Conservation (phyloP, 1,284 basidiomycete species). For the Paramarasmius palmivorus region DNA sequence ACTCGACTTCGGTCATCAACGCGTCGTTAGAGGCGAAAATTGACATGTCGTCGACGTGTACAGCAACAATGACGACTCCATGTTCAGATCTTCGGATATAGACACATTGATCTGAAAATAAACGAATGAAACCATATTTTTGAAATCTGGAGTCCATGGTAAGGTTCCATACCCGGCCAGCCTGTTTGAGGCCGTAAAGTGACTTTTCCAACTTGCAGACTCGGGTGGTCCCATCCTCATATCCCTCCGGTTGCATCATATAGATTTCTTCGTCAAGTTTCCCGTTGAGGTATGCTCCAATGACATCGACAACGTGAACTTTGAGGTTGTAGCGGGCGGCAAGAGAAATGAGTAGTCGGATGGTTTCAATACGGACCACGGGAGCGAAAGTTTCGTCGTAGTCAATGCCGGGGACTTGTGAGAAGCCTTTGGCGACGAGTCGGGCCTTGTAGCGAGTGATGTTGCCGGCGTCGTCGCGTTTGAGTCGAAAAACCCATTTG, state of each 20-base stretch:
- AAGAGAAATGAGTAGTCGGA: conserved; percentile 27
- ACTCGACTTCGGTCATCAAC: not conserved
- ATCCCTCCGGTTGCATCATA: conserved; percentile 31
- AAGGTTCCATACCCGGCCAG: conserved; percentile 33
- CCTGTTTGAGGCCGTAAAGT: conserved; percentile 41
- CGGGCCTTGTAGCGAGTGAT: conserved; percentile 13
- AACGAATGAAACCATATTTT: conserved; percentile 22
- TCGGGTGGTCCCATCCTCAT: conserved; percentile 15
- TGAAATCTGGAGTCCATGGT: conserved; percentile 24
- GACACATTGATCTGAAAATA: conserved; percentile 22
- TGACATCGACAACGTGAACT: conserved; percentile 30
- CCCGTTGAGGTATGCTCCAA: conserved; percentile 35
- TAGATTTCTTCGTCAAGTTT: conserved; percentile 39
- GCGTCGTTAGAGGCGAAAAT: conserved; percentile 3
- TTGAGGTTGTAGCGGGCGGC: conserved; percentile 25
- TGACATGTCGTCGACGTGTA: conserved; percentile 22
- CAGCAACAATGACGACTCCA: conserved; percentile 16
- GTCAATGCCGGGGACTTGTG: conserved; percentile 30
- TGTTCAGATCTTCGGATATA: conserved; percentile 16
- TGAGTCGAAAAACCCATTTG: conserved; percentile 27
- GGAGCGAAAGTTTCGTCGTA: conserved; percentile 32
- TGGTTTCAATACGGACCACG: conserved; percentile 23
- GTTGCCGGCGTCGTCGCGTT: conserved; percentile 15
- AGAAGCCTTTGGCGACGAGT: conserved; percentile 19
- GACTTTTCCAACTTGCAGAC: conserved; percentile 22